Conservation (phyloP, 164 flowering plant species). For the Aristolochia californica region DNA sequence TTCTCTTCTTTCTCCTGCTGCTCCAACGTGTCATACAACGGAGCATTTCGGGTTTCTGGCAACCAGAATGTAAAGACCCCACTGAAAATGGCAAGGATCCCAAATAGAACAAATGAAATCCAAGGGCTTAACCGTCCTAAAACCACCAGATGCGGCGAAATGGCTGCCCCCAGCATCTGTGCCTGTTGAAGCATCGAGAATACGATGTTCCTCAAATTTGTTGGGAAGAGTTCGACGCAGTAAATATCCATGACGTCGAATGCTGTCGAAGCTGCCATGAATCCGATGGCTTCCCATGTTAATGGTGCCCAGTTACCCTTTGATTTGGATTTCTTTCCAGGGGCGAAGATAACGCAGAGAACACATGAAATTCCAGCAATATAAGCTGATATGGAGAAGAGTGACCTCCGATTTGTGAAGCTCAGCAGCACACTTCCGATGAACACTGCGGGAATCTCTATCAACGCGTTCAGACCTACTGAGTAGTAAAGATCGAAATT, state of each 20-base stretch:
- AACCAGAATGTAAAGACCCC: slow-evolving; percentile 36
- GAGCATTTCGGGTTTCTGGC: slow-evolving; percentile 49
- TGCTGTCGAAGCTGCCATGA: slow-evolving; percentile 56
- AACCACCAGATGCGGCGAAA: slow-evolving; percentile 43
- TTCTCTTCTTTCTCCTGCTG: slow-evolving; percentile 47
- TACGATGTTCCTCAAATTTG: slow-evolving; percentile 48
- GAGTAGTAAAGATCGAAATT: slow-evolving; percentile 45
- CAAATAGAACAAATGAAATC: slow-evolving; percentile 39
- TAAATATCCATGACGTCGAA: slow-evolving; percentile 39
- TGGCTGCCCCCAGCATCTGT: slow-evolving; percentile 47
- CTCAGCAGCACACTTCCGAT: slow-evolving; percentile 34
- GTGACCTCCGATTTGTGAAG: slow-evolving; percentile 26
- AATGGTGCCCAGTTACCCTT: slow-evolving; percentile 33
- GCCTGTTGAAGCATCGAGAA: slow-evolving; percentile 47
- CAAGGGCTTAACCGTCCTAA: slow-evolving; percentile 34
- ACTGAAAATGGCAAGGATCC: slow-evolving; percentile 30
- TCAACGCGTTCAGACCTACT: slow-evolving; percentile 39
- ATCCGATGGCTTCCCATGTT: slow-evolving; percentile 35
- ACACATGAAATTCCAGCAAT: slow-evolving; percentile 42
- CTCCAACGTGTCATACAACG: slow-evolving; percentile 52
- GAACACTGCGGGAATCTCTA: slow-evolving; percentile 59
- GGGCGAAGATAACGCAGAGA: slow-evolving; percentile 28
- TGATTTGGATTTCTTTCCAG: slow-evolving; percentile 5
- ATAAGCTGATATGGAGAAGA: slow-evolving; percentile 27
- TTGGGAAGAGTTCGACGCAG: slow-evolving; percentile 59